phyloP scores from a whole-genome alignment of 2,329 filamentous ascomycete species.

The Alternaria brassicicola region DNA sequence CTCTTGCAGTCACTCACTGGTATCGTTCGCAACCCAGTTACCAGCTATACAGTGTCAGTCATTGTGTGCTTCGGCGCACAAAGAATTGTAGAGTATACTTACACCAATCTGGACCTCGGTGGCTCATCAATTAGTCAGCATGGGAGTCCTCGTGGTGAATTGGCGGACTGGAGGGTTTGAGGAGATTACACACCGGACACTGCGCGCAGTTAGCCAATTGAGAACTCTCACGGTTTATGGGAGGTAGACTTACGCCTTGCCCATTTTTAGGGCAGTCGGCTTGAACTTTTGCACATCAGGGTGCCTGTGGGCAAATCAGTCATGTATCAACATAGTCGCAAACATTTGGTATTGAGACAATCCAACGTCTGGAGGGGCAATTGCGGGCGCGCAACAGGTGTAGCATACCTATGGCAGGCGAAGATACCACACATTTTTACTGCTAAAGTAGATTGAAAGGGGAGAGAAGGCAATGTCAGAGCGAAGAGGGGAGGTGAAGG shows the following conservation, averaged over 20 bases:
- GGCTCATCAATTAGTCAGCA: conserved; percentile 44
- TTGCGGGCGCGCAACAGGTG: conserved; percentile 19
- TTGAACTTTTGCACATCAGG: conserved; percentile 97
- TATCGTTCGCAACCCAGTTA: conserved; percentile 86
- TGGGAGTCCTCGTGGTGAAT: neutral
- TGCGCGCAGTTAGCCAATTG: conserved; percentile 54
- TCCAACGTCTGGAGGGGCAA: conserved; percentile 31
- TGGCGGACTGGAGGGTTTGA: neutral
- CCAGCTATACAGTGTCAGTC: conserved; percentile 67
- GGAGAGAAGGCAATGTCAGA: conserved; percentile 15
- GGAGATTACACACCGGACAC: conserved; percentile 65
- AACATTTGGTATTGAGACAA: neutral
- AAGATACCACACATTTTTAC: conserved; percentile 94
- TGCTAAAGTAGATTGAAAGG: conserved; percentile 8
- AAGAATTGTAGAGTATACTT: conserved; percentile 55
- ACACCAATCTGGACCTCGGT: conserved; percentile 99
- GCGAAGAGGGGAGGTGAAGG: conserved; percentile 4
- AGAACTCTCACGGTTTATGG: neutral
- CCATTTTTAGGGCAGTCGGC: conserved; percentile 88
- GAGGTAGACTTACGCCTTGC: conserved; percentile 77
- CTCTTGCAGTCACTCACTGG: conserved; percentile 64
- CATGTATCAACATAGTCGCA: conserved; percentile 25
- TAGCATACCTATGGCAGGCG: conserved; percentile 79
- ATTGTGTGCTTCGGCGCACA: conserved; percentile 40
- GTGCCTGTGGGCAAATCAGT: conserved; percentile 61